A percentile compares a stretch with the other conserved stretches of the same genome.
phyloP scores from a whole-genome alignment of 169 alveolate genomes.

The Eimeria sp. region DNA sequence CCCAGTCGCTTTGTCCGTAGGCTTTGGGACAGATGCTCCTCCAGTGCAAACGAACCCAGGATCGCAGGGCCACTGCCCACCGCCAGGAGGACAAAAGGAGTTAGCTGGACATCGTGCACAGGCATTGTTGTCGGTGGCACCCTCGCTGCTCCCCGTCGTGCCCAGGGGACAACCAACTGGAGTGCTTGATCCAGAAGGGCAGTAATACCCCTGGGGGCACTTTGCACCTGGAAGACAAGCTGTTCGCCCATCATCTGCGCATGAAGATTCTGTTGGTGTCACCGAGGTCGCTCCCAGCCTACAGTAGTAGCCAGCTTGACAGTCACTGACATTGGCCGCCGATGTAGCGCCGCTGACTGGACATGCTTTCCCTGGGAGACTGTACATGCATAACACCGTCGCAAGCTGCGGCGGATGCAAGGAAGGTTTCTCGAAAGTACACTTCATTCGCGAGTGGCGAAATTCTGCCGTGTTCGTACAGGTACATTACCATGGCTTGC shows the following conservation, averaged over 20 bases:
- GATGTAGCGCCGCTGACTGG: neutral
- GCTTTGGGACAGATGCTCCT: slow-evolving; percentile 59
- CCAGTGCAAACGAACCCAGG: slow-evolving; percentile 73
- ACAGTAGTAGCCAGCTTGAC: slow-evolving; percentile 78
- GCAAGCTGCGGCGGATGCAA: neutral
- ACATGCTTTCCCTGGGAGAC: slow-evolving; percentile 67
- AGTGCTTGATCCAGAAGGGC: slow-evolving; percentile 82
- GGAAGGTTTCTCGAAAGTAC: too few relatives aligned
- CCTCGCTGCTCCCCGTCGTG: slow-evolving; percentile 39
- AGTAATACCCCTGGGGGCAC: slow-evolving; percentile 85
- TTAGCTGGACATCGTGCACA: slow-evolving; percentile 57
- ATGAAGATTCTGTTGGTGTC: slow-evolving; percentile 21
- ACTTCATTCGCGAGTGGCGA: neutral
- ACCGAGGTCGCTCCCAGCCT: slow-evolving; percentile 50
- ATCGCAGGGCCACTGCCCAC: slow-evolving; percentile 71
- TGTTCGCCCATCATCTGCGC: slow-evolving; percentile 3
- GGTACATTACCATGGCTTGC: slow-evolving; percentile 50
- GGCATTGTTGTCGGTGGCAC: neutral
- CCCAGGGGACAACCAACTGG: slow-evolving; percentile 75
- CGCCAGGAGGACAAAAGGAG: slow-evolving; percentile 64
- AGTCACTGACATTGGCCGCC: neutral
- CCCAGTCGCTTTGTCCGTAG: neutral
- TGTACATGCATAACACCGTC: neutral
- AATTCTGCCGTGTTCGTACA: neutral
- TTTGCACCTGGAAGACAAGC: slow-evolving; percentile 76